These are phyloP conservation scores for Phytophthora melonis DNA, from an alignment of 352 stramenopile genomes.

Conservation along the genomic window DNA sequence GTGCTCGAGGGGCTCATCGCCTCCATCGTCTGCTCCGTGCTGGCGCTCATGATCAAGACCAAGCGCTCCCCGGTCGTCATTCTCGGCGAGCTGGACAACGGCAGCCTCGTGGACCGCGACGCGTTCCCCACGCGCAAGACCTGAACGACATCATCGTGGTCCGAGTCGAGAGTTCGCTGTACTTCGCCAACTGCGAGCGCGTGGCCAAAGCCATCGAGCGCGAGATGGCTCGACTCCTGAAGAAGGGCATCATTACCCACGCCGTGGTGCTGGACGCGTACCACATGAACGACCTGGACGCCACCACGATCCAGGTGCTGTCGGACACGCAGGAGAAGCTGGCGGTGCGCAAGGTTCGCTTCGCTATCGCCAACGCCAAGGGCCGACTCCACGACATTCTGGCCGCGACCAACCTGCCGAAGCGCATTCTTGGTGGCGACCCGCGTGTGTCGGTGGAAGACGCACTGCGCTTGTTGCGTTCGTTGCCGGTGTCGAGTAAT, in stretches of 20 bases:
- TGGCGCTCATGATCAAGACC: constrained; percentile 69
- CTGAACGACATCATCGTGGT: constrained; percentile 50
- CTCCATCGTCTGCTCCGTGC: constrained; percentile 63
- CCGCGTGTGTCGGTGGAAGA: constrained; percentile 38
- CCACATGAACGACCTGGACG: constrained; percentile 68
- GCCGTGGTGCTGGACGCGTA: constrained; percentile 59
- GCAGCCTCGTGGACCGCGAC: constrained; percentile 46
- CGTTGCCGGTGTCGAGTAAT: background rate
- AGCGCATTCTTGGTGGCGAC: constrained; percentile 35
- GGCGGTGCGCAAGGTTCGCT: constrained; percentile 43
- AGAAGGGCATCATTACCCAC: constrained; percentile 35
- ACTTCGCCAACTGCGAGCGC: constrained; percentile 69
- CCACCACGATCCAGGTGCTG: constrained; percentile 67
- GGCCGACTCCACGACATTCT: constrained; percentile 48
- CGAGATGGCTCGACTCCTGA: constrained; percentile 41
- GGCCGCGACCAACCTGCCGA: constrained; percentile 51
- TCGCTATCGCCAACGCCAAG: constrained; percentile 59
- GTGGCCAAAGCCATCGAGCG: constrained; percentile 46
- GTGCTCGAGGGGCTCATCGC: constrained; percentile 59
- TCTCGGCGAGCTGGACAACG: constrained; percentile 51
- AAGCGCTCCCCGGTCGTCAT: constrained; percentile 49
- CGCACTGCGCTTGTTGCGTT: constrained; percentile 2
- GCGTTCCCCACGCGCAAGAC: constrained; percentile 6
- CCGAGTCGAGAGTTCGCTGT: constrained; percentile 63
- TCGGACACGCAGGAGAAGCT: constrained; percentile 69